phyloP scores from a whole-genome alignment of 768 basidiomycete species.

The Mrakia blollopis region DNA sequence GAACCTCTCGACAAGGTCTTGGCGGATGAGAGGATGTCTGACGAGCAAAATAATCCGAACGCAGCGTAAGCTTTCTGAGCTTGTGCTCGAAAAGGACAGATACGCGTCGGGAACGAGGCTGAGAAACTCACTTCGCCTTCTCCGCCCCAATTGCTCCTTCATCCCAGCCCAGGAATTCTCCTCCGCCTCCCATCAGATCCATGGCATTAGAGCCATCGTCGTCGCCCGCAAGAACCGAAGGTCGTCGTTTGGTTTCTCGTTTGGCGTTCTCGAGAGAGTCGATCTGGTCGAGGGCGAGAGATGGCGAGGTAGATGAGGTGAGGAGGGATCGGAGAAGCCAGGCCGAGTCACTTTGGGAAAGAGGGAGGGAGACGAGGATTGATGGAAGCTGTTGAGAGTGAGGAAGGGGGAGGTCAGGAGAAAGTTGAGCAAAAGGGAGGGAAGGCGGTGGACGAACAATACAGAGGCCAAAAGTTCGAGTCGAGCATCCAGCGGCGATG shows the following conservation, averaged over 20 bases:
- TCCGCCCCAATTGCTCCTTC: background rate
- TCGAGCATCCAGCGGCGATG: background rate
- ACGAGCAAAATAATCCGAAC: background rate
- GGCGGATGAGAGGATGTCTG: background rate
- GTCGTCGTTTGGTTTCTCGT: background rate
- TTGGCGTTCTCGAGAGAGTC: background rate
- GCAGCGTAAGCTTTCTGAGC: background rate
- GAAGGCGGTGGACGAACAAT: too few relatives aligned
- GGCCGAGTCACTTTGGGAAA: background rate
- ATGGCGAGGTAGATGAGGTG: background rate
- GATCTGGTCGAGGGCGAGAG: background rate
- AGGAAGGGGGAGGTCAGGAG: background rate
- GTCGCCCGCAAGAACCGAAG: background rate
- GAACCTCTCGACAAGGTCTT: constrained; percentile 2
- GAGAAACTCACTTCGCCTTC: background rate
- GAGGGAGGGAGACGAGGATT: background rate
- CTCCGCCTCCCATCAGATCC: background rate
- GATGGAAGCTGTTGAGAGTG: background rate
- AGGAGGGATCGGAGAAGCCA: background rate
- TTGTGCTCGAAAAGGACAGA: background rate
- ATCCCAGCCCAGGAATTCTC: background rate
- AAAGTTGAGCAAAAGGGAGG: background rate
- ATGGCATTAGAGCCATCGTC: background rate
- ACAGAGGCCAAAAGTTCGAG: background rate
- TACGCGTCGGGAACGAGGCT: background rate